Evolutionary conservation across 495 filamentous ascomycete genomes (phyloP).

Genomic region (Penicillium salamii): DNA sequence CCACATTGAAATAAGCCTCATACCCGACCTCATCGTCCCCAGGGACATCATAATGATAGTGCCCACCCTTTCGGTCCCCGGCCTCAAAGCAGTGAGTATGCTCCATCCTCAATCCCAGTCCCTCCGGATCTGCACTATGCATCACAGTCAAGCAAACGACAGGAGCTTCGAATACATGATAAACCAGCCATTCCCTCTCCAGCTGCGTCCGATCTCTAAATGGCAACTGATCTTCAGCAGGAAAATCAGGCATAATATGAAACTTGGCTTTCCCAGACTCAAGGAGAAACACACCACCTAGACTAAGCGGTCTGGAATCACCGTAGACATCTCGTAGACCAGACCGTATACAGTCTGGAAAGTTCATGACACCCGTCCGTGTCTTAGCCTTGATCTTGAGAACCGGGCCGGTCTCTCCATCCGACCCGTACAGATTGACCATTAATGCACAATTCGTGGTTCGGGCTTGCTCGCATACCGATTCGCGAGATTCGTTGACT

Average conservation of each 20-base stretch:
- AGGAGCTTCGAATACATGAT: constrained; percentile 32
- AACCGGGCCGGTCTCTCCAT: constrained; percentile 28
- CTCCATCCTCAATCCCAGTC: constrained; percentile 36
- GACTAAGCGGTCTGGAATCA: constrained; percentile 24
- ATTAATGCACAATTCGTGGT: constrained; percentile 37
- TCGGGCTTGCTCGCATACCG: not conserved
- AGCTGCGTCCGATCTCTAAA: constrained; percentile 24
- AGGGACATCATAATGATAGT: constrained; percentile 40
- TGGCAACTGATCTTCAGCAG: constrained; percentile 20
- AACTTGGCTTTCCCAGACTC: constrained; percentile 31
- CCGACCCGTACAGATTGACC: constrained; percentile 36
- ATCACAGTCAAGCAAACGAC: constrained; percentile 38
- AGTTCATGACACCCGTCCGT: constrained; percentile 26
- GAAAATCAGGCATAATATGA: constrained; percentile 48
- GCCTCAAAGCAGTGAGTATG: constrained; percentile 44
- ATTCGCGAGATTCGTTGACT: constrained; percentile 1
- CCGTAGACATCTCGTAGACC: constrained; percentile 26
- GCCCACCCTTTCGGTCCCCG: constrained; percentile 26
- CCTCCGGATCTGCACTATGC: constrained; percentile 35
- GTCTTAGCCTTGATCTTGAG: constrained; percentile 28
- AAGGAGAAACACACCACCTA: constrained; percentile 38
- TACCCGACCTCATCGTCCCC: constrained; percentile 32
- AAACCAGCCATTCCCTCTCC: constrained; percentile 32
- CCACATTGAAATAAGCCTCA: constrained; percentile 39
- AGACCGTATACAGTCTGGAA: constrained; percentile 31